These are phyloP conservation scores for Pleurotus citrinopileatus DNA, from an alignment of 768 basidiomycete genomes.

Conservation along the genomic window DNA sequence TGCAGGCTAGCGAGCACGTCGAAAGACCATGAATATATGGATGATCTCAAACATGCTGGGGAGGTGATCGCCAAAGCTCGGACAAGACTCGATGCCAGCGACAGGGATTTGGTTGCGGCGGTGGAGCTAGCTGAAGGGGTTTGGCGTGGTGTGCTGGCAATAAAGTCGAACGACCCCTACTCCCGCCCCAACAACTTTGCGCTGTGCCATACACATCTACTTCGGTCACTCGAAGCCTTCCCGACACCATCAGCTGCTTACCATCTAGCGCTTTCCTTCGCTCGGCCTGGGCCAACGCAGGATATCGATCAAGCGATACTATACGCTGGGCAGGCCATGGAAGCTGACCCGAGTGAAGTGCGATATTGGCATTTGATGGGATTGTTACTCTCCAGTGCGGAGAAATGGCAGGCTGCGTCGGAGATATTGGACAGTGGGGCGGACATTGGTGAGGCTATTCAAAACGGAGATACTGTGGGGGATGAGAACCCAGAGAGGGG, in stretches of 20 bases:
- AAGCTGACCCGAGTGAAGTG: conserved; percentile 57
- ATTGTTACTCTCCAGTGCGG: conserved; percentile 71
- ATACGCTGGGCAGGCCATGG: conserved; percentile 69
- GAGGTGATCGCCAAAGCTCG: conserved; percentile 59
- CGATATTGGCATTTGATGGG: conserved; percentile 92
- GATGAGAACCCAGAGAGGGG: conserved; percentile 16
- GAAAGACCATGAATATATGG: conserved; percentile 41
- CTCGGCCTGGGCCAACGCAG: conserved; percentile 60
- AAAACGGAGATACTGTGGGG: conserved; percentile 26
- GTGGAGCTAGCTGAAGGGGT: conserved; percentile 72
- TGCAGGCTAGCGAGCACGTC: conserved; percentile 44
- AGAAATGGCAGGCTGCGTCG: conserved; percentile 76
- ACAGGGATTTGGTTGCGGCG: conserved; percentile 54
- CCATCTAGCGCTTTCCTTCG: conserved; percentile 76
- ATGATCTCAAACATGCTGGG: conserved; percentile 62
- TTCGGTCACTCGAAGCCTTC: conserved; percentile 41
- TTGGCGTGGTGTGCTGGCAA: conserved; percentile 64
- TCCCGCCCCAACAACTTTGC: conserved; percentile 47
- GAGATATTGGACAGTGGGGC: conserved; percentile 80
- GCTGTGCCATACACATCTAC: conserved; percentile 56
- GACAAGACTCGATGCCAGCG: conserved; percentile 44
- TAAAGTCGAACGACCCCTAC: conserved; percentile 53
- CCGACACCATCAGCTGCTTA: conserved; percentile 63
- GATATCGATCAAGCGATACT: conserved; percentile 67
- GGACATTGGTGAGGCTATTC: conserved; percentile 47